Evolutionary conservation across 345 rosid species (phyloP).

Genomic region (Linum lewisii): DNA sequence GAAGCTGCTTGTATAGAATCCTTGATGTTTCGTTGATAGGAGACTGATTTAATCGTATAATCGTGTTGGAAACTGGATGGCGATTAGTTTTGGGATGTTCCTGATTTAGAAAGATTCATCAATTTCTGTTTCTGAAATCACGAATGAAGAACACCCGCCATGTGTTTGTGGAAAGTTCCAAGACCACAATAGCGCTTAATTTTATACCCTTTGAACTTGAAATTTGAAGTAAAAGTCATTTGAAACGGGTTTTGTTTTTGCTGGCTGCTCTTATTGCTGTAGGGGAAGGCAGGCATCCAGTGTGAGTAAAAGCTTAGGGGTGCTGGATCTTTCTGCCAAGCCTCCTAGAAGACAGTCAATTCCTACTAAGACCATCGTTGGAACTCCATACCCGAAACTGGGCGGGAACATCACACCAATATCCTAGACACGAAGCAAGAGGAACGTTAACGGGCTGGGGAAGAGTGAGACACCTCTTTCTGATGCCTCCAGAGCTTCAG

Average conservation of each 20-base stretch:
- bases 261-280: background rate
- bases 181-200: background rate
- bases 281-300: conserved; percentile 41
- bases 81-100: background rate
- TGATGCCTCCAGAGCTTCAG: conserved; percentile 35
- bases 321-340: conserved; percentile 60
- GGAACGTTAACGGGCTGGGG: conserved; percentile 25
- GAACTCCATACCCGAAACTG: conserved; percentile 23
- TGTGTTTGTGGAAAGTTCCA: background rate
- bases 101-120: background rate
- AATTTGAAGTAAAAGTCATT: background rate
- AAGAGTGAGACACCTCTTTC: conserved; percentile 51
- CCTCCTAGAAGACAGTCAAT: conserved; percentile 78
- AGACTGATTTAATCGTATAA: too few species aligned
- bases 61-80: too few species aligned
- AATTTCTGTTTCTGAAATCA: background rate
- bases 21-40: too few species aligned
- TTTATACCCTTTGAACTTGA: background rate
- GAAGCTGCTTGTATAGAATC: background rate
- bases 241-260: background rate
- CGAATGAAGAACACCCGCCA: background rate
- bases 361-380: conserved; percentile 41
- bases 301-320: conserved; percentile 66
- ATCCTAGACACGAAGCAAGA: conserved; percentile 43
- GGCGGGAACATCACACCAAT: conserved; percentile 40